Conservation (phyloP, 306 rosid species). For the Cucurbita moschata region DNA sequence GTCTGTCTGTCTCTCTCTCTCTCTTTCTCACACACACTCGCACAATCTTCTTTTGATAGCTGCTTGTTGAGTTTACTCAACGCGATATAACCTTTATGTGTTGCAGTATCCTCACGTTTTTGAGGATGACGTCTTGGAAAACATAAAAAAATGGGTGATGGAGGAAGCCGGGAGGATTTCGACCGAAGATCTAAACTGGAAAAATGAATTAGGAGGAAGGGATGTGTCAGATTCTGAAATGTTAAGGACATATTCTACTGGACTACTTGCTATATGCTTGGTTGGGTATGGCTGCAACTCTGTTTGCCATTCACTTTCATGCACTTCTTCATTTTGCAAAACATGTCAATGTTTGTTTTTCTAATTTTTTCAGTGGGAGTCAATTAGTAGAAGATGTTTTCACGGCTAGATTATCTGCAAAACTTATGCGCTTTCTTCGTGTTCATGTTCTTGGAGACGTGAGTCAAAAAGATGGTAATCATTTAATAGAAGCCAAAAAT, state of each 20-base stretch:
- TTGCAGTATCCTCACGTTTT: constrained; percentile 86
- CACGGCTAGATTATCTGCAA: constrained; percentile 82
- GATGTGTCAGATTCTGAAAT: constrained; percentile 73
- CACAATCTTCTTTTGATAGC: not conserved
- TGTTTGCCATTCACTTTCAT: not conserved
- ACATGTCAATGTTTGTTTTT: not conserved
- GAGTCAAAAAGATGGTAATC: constrained; percentile 64
- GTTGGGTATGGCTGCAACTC: constrained; percentile 34
- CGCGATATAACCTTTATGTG: constrained; percentile 18
- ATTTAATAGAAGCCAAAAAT: constrained; percentile 47
- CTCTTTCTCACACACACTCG: not conserved
- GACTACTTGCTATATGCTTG: constrained; percentile 80
- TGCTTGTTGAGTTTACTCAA: not conserved
- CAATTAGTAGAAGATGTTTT: constrained; percentile 83
- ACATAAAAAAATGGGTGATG: constrained; percentile 65
- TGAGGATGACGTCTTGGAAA: constrained; percentile 67
- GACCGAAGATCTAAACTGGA: constrained; percentile 40
- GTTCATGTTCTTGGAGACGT: constrained; percentile 70
- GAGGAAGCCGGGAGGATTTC: constrained; percentile 38
- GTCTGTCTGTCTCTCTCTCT: not conserved
- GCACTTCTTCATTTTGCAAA: not conserved
- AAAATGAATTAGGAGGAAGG: constrained; percentile 32
- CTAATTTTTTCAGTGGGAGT: constrained; percentile 41
- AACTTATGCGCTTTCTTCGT: constrained; percentile 94
- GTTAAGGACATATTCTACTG: constrained; percentile 83